Base-by-base conservation (phyloP, 768 basidiomycete genomes). In the Mycena latifolia region DNA sequence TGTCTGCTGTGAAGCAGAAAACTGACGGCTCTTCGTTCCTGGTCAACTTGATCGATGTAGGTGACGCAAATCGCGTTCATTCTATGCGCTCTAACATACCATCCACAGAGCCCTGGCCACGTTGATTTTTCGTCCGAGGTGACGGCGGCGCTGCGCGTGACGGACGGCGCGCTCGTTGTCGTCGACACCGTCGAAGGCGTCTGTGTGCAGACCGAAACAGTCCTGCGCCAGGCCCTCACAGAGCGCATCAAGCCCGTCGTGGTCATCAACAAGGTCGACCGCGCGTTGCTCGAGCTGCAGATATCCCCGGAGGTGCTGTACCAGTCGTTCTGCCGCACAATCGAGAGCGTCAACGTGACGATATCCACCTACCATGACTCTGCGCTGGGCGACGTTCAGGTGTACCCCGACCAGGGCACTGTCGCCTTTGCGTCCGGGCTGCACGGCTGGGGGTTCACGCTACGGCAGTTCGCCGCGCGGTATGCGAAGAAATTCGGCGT, bases 201-300 rank as follows among this genome's bases (percentile, higher is more conserved):
- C 77, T 99, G 97, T 80, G 98, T 99, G 43, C 98, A 99, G 83
- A 99, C 98, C 76, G 98, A 99, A 84, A 99, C 97, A 18, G 98
- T 99, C 62, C 88, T 99, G 62, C 95, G 98, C 72, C 98, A 99
- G 78, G 94, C 98, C 61, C 88, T 99, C 54, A 89, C 91, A 51
- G 98, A 99, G 85, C 96, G 98, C 80, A 98, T 99, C 87, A 99
- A 97, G 85, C 98, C 82, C n/a, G n/a, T n/a, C n/a, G n/a, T n/a
- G n/a, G n/a, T n/a, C n/a, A n/a, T n/a, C n/a, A n/a, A n/a, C n/a
- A 99, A 99, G 86, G 96, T 99, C 76, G 98, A 99, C 83, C 97
- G 98, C 76, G 98, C 98, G 65, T 89, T 99, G 56, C 94, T 99
- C 74, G 98, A 99, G 81, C 90, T 99, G 50, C 98, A 99, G 81